Conservation (phyloP, 352 stramenopile genomes). For the Phytophthora pini region DNA sequence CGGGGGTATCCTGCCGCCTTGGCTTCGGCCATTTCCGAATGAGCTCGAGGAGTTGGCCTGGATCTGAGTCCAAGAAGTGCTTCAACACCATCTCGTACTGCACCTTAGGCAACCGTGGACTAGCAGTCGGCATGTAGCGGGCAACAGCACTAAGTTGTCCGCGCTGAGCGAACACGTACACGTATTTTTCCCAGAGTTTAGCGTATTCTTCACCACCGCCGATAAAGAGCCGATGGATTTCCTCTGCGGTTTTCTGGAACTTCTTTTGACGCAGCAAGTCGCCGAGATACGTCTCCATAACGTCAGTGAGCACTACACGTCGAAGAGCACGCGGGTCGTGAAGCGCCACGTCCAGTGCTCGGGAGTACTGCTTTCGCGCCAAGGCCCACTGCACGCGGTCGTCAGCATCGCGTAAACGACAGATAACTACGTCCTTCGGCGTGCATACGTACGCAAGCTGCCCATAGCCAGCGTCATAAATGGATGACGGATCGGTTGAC, state of each 20-base stretch:
- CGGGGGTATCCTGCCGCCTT: conserved; percentile 42
- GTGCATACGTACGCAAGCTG: conserved; percentile 82
- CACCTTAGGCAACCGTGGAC: conserved; percentile 63
- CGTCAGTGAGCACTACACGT: conserved; percentile 60
- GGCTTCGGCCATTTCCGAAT: conserved; percentile 88
- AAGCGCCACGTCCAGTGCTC: conserved; percentile 69
- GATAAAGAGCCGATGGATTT: conserved; percentile 76
- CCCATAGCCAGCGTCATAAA: conserved; percentile 76
- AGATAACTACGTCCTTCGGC: conserved; percentile 88
- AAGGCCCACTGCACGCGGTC: conserved; percentile 81
- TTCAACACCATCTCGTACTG: conserved; percentile 90
- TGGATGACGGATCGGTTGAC: conserved; percentile 38
- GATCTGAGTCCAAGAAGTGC: conserved; percentile 85
- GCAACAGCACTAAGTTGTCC: conserved; percentile 77
- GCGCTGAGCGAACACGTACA: conserved; percentile 86
- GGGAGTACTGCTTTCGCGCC: conserved; percentile 61
- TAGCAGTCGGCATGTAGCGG: conserved; percentile 75
- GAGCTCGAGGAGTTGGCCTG: conserved; percentile 72
- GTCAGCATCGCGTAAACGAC: conserved; percentile 76
- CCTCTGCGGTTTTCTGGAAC: conserved; percentile 74
- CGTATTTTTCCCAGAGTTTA: conserved; percentile 86
- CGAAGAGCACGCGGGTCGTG: conserved; percentile 63
- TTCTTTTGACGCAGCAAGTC: conserved; percentile 78
- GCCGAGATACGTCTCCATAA: conserved; percentile 80
- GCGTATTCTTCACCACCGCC: conserved; percentile 60